Evolutionary conservation across 768 basidiomycete species (phyloP).

Genomic region (Scleroderma bovista): DNA sequence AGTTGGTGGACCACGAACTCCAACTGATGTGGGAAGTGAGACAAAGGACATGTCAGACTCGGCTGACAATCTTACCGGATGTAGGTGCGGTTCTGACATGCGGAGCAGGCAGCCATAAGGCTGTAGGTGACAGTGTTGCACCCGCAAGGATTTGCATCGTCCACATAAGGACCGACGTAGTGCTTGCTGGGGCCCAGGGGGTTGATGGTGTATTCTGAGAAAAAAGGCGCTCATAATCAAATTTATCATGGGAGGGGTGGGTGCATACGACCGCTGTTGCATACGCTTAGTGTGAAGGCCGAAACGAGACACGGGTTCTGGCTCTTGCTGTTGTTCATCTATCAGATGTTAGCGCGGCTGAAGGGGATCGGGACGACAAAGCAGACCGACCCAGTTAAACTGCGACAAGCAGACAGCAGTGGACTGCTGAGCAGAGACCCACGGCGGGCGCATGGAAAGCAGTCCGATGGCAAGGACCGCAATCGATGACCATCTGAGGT

Average conservation of each 20-base stretch:
- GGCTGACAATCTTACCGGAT: slow-evolving; percentile 24
- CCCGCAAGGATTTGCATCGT: slow-evolving; percentile 34
- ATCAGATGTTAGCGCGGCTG: neutral
- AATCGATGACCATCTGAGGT: slow-evolving; percentile 10
- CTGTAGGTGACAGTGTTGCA: slow-evolving; percentile 56
- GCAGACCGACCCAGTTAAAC: slow-evolving; percentile 24
- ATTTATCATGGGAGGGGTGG: slow-evolving; percentile 3
- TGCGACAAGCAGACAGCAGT: slow-evolving; percentile 14
- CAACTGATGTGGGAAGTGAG: slow-evolving; percentile 35
- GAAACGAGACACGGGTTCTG: slow-evolving; percentile 45
- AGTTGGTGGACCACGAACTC: slow-evolving; percentile 46
- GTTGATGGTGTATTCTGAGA: slow-evolving; percentile 34
- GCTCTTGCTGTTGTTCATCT: slow-evolving; percentile 38
- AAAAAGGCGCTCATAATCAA: slow-evolving; percentile 3
- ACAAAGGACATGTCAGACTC: neutral
- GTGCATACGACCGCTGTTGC: slow-evolving; percentile 37
- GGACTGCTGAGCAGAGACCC: slow-evolving; percentile 19
- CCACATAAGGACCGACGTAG: slow-evolving; percentile 30
- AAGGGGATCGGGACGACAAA: neutral
- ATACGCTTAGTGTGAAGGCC: slow-evolving; percentile 38
- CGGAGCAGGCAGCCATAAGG: slow-evolving; percentile 50
- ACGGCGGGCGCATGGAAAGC: slow-evolving; percentile 11
- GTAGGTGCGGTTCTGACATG: slow-evolving; percentile 45
- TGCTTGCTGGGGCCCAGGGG: slow-evolving; percentile 30
- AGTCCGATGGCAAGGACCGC: slow-evolving; percentile 13